Percentiles rank a stretch among this genome's conserved stretches.
Evolutionary conservation across 2,329 filamentous ascomycete genomes (phyloP).

Genomic region (Diaporthe sp.): DNA sequence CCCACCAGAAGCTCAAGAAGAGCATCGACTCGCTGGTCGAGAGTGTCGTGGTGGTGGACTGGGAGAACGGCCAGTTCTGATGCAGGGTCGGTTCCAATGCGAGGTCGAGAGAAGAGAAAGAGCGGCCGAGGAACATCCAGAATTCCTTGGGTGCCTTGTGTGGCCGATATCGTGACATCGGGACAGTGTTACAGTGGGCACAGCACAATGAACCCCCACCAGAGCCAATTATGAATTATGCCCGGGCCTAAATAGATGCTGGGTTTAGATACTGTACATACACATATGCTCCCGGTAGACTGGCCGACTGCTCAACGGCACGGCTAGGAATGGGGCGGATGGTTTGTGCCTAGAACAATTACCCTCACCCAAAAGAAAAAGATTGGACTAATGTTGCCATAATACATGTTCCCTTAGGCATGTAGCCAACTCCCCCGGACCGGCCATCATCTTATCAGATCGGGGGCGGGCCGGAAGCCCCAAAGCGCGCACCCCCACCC

Average conservation of each 20-base stretch:
- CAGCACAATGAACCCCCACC: not conserved
- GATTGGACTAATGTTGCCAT: no score
- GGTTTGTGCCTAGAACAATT: not conserved
- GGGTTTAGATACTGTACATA: not conserved
- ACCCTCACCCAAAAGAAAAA: not conserved
- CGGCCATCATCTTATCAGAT: slow-evolving; percentile 19
- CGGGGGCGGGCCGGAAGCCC: slow-evolving; percentile 18
- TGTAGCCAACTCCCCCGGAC: not conserved
- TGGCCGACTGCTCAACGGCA: not conserved
- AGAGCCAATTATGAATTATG: not conserved
- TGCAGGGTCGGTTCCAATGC: slow-evolving; percentile 44
- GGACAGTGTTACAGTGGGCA: not conserved
- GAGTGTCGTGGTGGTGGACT: slow-evolving; percentile 70
- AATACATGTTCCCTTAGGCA: not conserved
- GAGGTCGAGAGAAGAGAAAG: not conserved
- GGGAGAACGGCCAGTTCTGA: slow-evolving; percentile 56
- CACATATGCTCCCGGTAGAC: not conserved
- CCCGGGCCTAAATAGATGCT: not conserved
- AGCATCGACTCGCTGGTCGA: slow-evolving; percentile 62
- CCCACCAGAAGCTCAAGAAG: slow-evolving; percentile 70
- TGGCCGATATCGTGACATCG: not conserved
- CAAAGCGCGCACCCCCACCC: slow-evolving; percentile 1
- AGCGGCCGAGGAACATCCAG: not conserved
- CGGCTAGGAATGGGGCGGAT: not conserved
- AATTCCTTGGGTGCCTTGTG: not conserved